A percentile compares a stretch with the other conserved stretches of the same genome.
Evolutionary conservation across 345 rosid genomes (phyloP).

Genomic region (Camelina sativa): DNA sequence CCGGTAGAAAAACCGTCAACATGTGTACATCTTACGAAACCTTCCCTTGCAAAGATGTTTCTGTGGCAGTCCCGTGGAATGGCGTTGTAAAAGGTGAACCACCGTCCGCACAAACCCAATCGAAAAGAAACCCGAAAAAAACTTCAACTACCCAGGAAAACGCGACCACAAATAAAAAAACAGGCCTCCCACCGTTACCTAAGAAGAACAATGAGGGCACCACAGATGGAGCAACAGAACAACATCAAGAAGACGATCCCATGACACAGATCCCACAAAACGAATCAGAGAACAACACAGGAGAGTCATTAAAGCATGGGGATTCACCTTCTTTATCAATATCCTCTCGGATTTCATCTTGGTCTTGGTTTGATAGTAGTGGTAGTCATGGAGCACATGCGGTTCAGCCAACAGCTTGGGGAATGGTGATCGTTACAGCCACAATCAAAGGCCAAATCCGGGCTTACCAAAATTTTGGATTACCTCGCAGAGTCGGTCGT

Average conservation of each 20-base stretch:
- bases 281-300: slow-evolving; percentile 46
- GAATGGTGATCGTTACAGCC: slow-evolving; percentile 91
- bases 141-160: slow-evolving; percentile 52
- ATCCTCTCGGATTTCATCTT: slow-evolving; percentile 56
- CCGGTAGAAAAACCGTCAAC: slow-evolving; percentile 51
- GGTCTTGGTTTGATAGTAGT: slow-evolving; percentile 73
- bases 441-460: slow-evolving; percentile 83
- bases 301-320: slow-evolving; percentile 44
- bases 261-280: slow-evolving; percentile 39
- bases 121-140: slow-evolving; percentile 57
- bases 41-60: slow-evolving; percentile 84
- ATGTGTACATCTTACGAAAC: slow-evolving; percentile 61
- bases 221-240: slow-evolving; percentile 43
- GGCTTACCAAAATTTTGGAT: slow-evolving; percentile 82
- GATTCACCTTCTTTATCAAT: slow-evolving; percentile 46
- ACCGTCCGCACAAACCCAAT: slow-evolving; percentile 48
- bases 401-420: slow-evolving; percentile 83
- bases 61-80: slow-evolving; percentile 86
- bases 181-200: slow-evolving; percentile 79
- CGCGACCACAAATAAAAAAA: slow-evolving; percentile 46
- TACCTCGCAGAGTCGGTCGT: slow-evolving; percentile 73
- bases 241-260: slow-evolving; percentile 55
- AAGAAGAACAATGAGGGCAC: slow-evolving; percentile 56
- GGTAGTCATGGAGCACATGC: slow-evolving; percentile 49
- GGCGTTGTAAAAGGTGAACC: slow-evolving; percentile 74